Evolutionary conservation across 495 filamentous ascomycete species (phyloP), one percentile per base, ranked within the genome.

Genomic region (Pyronema domesticum): DNA sequence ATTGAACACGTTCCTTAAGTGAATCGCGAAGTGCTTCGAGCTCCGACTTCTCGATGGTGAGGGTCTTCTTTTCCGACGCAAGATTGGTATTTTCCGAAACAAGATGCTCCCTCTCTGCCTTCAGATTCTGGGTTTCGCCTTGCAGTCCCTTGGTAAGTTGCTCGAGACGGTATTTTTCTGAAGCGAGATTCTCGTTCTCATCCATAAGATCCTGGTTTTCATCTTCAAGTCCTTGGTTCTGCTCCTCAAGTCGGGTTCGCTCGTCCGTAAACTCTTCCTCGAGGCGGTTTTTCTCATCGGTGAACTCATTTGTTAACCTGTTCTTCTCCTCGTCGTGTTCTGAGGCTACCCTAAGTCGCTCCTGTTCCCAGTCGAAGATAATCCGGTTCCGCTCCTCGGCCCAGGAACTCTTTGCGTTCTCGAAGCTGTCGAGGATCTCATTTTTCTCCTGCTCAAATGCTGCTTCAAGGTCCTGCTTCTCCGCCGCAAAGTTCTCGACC

Each of bases 371-470:
- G 10, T 59, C 57, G 0, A 55, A 50, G 14, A 63, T 57, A 15
- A 65, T 58, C 43, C 57, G 55, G 18, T 57, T 46, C 13, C 65
- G 61, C 14, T 65, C 62, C 15, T 60, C 55, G 1, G 46, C 55
- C 62, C 60, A 64, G 35, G 60, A 43, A 55, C 43, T 39, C 57
- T 64, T 64, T 33, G 57, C 60, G 6, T 52, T 19, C 40, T 64
- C 57, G 14, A 64, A 63, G 17, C 45, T 46, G 18, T 36, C 51
- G n/a, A 54, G 35, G 45, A 64, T 61, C 18, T 64, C 58, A 14
- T 46, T 65, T 44, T 73, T 68, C 39, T 76, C 58, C 8, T 60
- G 65, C 9, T 70, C 63, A 44, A 74, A 60, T 18, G 62, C 60
- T 18, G 53, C 55, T 36, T 65, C 62, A 13, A 55, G 49, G 0